Evolutionary conservation across 495 filamentous ascomycete species (phyloP), one percentile per base, ranked within the genome.

Genomic region (Penicillium soppii): DNA sequence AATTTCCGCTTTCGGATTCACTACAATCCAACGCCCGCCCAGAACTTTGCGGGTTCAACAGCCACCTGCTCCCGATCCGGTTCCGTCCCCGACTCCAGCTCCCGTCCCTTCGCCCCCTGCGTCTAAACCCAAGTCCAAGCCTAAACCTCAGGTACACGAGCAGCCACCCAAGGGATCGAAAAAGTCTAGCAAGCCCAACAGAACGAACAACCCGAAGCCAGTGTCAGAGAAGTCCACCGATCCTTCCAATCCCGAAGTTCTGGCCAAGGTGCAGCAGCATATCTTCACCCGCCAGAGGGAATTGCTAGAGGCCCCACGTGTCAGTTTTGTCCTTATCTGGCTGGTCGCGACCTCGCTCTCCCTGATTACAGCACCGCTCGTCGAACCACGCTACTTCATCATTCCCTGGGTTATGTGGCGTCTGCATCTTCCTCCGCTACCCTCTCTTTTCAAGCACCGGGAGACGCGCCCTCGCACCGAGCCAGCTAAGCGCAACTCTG

Each of bases 361-460:
- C 2, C 78, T 97, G 19, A 65, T 95, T 37, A 91, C 90, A 0
- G 92, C 95, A 0, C 91, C 94, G 2, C 79, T 98, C 2, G 92
- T 98, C 9, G 94, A 98, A 60, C 92, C 91, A 2, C 80, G 94
- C 4, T 98, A 98, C 63, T 92, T 95, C 63, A 92, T 97, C 62
- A 76, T 95, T 3, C 92, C 92, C 0, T 98, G 94, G 94, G 81
- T 96, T 22, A 82, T 97, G 62, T 98, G 91, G 89, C 78, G 95
- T 7, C 69, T 96, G 10, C 83, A 95, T 66, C 68, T 97, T 0
- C 88, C 87, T 6, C 58, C 69, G 12, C 57, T 66, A 37, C 72
- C 72, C 26, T 65, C 55, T 16, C 71, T 69, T 9, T 53, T 65
- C 7, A 54, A 56, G 38, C 67, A 66, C 33, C 55, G 62, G 16